phyloP scores from a whole-genome alignment of 2,329 filamentous ascomycete genomes.

The Fusarium sp. region DNA sequence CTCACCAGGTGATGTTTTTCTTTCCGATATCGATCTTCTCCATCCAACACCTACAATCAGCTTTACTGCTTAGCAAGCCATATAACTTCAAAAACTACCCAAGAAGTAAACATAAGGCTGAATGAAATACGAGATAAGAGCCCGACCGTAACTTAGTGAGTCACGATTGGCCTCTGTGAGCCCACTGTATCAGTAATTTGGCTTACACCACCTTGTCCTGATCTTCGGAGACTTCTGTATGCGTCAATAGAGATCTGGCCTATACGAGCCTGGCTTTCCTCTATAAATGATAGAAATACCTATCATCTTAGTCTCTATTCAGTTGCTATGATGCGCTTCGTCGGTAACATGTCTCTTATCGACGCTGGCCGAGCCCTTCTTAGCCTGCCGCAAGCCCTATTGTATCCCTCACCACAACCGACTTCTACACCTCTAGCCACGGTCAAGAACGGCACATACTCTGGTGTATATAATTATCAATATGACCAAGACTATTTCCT shows the following conservation, averaged over 20 bases:
- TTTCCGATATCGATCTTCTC: not conserved
- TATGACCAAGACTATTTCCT: constrained; percentile 26
- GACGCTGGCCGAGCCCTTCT: not conserved
- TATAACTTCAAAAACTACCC: not conserved
- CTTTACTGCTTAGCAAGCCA: not conserved
- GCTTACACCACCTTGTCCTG: not conserved
- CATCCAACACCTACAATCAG: no score
- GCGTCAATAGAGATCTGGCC: no score
- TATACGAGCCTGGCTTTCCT: not conserved
- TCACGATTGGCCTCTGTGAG: not conserved
- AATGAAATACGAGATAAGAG: not conserved
- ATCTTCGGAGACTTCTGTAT: not conserved
- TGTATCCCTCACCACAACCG: not conserved
- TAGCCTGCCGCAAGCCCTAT: not conserved
- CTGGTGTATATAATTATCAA: constrained; percentile 2
- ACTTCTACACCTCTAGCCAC: not conserved
- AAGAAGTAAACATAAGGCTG: not conserved
- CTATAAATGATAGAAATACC: not conserved
- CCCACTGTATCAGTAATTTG: not conserved
- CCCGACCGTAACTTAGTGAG: not conserved
- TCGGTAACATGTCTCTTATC: not conserved
- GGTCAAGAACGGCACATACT: constrained; percentile 23
- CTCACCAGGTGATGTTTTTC: not conserved
- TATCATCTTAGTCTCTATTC: not conserved
- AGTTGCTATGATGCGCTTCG: not conserved